Base-by-base conservation (phyloP, 1,284 basidiomycete species). In the Trichosporon faecale region DNA sequence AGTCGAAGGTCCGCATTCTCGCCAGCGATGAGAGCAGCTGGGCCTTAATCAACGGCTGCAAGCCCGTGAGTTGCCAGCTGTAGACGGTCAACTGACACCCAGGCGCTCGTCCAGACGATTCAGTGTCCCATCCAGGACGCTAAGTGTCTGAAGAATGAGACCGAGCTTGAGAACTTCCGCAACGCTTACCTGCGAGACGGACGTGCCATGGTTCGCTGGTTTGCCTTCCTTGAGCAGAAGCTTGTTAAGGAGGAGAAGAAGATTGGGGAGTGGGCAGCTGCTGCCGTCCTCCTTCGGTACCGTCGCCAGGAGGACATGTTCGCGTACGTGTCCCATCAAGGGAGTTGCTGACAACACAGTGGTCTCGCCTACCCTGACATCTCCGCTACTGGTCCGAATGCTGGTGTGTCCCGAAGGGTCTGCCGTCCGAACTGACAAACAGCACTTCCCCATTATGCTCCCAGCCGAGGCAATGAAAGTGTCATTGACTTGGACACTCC, bases 321-420 rank as follows among this genome's bases (percentile, higher is more conserved):
- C 80, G 90, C 90, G 89, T 83, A 37, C 70, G 79, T 77, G 27
- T n/a, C 12, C 2, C 5, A 35, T 16, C 3, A 1, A 21, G 1
- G 8, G 5, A 2, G 31, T 3, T n/a, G 66, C 72, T 75, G 23
- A 75, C 40, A 3, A 16, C 2, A 2, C 73, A 82, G 83, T 0
- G 93, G 94, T 16, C 88, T 95, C 27, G 94, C 95, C 1, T 98
- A 98, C 77, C 91, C 93, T 78, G 95, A 93, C 71, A 98, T 98
- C 74, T 94, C 93, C 29, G 95, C 93, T 0, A 90, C 88, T 37
- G 96, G 95, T 0, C 87, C 92, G 1, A 97, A 99, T 79, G 94
- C 77, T 31, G 81, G 81, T 82, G 68, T 21, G 35, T 12, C 9
- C 11, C 3, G 52, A n/a, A 68, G 46, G n/a, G n/a, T n/a, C n/a